Evolutionary conservation across 495 filamentous ascomycete genomes (phyloP).

Genomic region (Aspergillus carlsbadensis): DNA sequence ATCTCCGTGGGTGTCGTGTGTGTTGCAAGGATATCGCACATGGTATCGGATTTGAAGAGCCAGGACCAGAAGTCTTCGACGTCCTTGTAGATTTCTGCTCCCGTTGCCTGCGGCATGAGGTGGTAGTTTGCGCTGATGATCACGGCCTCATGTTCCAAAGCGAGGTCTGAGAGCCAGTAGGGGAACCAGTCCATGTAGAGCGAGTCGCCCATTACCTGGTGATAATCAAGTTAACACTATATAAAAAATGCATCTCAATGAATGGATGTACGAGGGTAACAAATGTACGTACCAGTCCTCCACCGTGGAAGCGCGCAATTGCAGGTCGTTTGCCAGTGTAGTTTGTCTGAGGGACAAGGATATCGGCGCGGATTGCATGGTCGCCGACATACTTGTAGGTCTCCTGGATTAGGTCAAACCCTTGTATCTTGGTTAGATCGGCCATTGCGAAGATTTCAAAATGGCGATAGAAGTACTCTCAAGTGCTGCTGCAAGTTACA

Average conservation of each 20-base stretch:
- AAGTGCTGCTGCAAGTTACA: no score
- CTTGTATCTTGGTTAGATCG: not conserved
- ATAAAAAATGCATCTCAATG: not conserved
- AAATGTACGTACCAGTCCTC: constrained; percentile 36
- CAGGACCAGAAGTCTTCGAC: constrained; percentile 52
- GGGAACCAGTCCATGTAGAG: constrained; percentile 32
- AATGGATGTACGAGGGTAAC: no score
- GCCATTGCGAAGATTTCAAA: no score
- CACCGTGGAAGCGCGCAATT: constrained; percentile 34
- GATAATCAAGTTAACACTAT: constrained; percentile 14
- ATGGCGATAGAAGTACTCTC: no score
- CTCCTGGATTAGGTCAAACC: constrained; percentile 31
- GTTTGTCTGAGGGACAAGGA: constrained; percentile 28
- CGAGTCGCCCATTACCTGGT: constrained; percentile 23
- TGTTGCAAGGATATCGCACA: constrained; percentile 16
- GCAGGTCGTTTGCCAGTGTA: constrained; percentile 25
- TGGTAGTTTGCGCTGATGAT: constrained; percentile 51
- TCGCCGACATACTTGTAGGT: constrained; percentile 31
- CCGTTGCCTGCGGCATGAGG: constrained; percentile 48
- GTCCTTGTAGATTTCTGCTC: constrained; percentile 48
- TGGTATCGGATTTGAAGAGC: constrained; percentile 30
- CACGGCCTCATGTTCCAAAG: constrained; percentile 33
- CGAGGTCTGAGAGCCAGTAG: constrained; percentile 32
- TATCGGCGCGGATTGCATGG: constrained; percentile 34
- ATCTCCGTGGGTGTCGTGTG: constrained; percentile 20